Evolutionary conservation across 257 asterid genomes (phyloP), one percentile per base, ranked within the genome.

Genomic region (Lantana camara): DNA sequence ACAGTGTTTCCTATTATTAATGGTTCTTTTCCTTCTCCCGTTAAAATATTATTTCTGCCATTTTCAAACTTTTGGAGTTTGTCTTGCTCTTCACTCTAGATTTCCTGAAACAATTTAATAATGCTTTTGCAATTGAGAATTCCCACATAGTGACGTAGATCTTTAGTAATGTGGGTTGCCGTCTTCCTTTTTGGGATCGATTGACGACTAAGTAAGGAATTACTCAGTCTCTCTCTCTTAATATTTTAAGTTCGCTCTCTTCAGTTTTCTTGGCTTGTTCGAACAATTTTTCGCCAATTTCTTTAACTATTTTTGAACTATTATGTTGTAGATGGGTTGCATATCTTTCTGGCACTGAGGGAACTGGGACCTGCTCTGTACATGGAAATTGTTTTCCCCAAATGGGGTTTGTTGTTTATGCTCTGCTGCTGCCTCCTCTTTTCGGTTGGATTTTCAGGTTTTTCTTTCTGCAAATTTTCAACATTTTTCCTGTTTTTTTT

Each of bases 371-470:
- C 60, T 32, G 67, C 54, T 64, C 77, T 73, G 20, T 30, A 16
- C 53, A 85, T 88, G 95, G 80, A 73, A 73, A 55, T 83, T 32
- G 72, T 60, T 69, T 56, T 78, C 75, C 64, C 74, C 79, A 82
- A 77, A 82, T 69, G 83, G 84, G 77, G 61, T 38, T 57, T 69
- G 41, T 49, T 80, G 60, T 78, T 81, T 76, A 71, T 82, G 17
- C 78, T 85, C 32, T 70, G 74, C 50, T 77, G 73, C 66, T 78
- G 70, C 54, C 77, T 77, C 60, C 67, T 68, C 38, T 60, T 80
- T 77, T 47, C 85, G 64, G 66, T 69, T 82, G 95, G 79, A 30
- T 59, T 23, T 68, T 79, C 91, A 76, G 96, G 88, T 61, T 44
- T 35, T 69, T 88, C 65, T n/a, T 58, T 57, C 66, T 60, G 11